A percentile compares a stretch with the other conserved stretches of the same genome.
Evolutionary conservation across 106 monocot genomes (phyloP).

Genomic region (Apostasia ramifera): DNA sequence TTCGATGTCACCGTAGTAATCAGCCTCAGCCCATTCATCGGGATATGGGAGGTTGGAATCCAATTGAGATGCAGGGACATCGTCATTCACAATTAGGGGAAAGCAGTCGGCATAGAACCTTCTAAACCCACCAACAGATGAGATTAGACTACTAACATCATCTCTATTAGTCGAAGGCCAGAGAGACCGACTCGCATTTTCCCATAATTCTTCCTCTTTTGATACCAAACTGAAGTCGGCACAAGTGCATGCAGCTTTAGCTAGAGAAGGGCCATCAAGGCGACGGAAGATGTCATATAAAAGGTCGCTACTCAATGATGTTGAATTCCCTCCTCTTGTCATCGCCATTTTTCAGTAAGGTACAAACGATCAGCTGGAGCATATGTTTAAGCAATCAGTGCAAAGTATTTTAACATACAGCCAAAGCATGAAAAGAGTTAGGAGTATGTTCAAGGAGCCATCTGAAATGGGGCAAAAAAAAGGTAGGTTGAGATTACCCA

Average conservation of each 20-base stretch:
- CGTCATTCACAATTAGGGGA: conserved; percentile 43
- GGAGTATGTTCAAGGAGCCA: no score
- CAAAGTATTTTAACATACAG: no score
- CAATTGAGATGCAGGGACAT: conserved; percentile 17
- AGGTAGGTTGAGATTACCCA: no score
- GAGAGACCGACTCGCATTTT: conserved; percentile 29
- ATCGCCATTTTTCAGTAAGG: conserved; percentile 2
- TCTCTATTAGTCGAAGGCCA: conserved; percentile 39
- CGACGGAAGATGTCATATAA: conserved; percentile 39
- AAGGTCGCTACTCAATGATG: conserved; percentile 28
- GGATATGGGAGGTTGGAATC: conserved; percentile 11
- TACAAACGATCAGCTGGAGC: no score
- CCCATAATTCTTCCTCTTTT: conserved; percentile 45
- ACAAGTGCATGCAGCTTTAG: conserved; percentile 40
- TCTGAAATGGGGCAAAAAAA: no score
- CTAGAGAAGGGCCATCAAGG: conserved; percentile 39
- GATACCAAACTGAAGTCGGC: conserved; percentile 38
- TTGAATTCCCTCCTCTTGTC: conserved; percentile 6
- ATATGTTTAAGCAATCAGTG: no score
- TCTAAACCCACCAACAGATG: conserved; percentile 47
- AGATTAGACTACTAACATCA: conserved; percentile 33
- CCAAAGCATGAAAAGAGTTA: no score
- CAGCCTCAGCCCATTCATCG: conserved; percentile 26
- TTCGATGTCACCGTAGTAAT: conserved; percentile 33
- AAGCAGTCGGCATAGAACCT: conserved; percentile 46